Conservation (phyloP, 164 flowering plant genomes). For the grape (Vitis vinifera) region DNA sequence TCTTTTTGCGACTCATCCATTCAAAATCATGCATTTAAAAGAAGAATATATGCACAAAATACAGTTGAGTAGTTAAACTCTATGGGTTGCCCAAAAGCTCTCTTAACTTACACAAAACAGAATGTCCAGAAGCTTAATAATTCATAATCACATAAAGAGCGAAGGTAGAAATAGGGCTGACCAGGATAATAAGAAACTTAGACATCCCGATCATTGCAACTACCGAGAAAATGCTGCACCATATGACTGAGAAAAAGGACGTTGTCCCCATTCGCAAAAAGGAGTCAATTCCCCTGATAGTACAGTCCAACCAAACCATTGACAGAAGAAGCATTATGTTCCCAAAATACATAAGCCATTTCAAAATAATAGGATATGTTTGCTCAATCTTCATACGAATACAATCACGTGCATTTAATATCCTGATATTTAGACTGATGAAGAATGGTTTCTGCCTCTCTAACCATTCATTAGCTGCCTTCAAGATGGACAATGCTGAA, state of each 20-base stretch:
- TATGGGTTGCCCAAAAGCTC: too few species aligned
- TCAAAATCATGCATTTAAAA: too few species aligned
- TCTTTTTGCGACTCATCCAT: too few species aligned
- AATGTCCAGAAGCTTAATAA: not conserved
- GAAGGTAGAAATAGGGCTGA: conserved; percentile 30
- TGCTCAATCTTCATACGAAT: conserved; percentile 42
- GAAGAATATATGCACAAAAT: too few species aligned
- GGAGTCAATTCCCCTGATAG: conserved; percentile 80
- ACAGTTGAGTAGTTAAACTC: too few species aligned
- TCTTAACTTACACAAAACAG: too few species aligned
- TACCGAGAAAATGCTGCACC: conserved; percentile 83
- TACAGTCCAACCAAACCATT: conserved; percentile 83
- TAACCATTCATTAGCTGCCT: conserved; percentile 48
- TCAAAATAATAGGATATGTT: conserved; percentile 61
- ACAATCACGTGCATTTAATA: conserved; percentile 35
- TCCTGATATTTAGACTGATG: conserved; percentile 21
- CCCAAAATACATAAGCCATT: conserved; percentile 62
- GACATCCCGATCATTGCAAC: conserved; percentile 75
- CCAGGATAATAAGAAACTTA: conserved; percentile 70
- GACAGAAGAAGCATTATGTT: conserved; percentile 66
- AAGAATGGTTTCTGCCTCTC: conserved; percentile 57
- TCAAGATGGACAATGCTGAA: conserved; percentile 32
- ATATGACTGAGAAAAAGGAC: conserved; percentile 73
- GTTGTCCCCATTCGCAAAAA: conserved; percentile 84
- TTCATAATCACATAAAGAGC: not conserved